Evolutionary conservation across 768 basidiomycete genomes (phyloP).

Genomic region (Agrocybe praecox): DNA sequence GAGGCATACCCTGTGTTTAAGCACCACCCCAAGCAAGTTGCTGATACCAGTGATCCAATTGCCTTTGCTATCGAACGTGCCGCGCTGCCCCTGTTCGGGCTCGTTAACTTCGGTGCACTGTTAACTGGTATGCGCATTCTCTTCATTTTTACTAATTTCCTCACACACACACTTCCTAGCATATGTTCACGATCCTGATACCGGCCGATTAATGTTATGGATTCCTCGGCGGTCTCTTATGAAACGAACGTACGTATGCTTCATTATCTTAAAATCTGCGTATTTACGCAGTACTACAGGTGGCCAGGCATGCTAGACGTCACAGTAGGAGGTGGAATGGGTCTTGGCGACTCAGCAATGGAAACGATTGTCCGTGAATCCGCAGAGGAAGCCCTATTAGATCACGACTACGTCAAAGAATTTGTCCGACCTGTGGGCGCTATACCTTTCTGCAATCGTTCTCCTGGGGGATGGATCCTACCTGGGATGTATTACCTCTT

Average conservation of each 20-base stretch:
- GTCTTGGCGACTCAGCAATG: slow-evolving; percentile 36
- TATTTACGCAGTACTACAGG: slow-evolving; percentile 15
- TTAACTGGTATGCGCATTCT: slow-evolving; percentile 33
- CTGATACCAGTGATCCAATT: slow-evolving; percentile 23
- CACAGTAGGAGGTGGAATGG: slow-evolving; percentile 46
- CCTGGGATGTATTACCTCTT: slow-evolving; percentile 48
- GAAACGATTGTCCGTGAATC: slow-evolving; percentile 43
- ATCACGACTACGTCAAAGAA: slow-evolving; percentile 33
- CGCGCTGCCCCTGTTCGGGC: slow-evolving; percentile 45
- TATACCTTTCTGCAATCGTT: slow-evolving; percentile 43
- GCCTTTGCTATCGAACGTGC: slow-evolving; percentile 45
- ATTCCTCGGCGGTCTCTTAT: slow-evolving; percentile 40
- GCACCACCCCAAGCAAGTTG: slow-evolving; percentile 19
- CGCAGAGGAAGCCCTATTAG: slow-evolving; percentile 44
- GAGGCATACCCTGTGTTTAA: slow-evolving; percentile 35
- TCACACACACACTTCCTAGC: slow-evolving; percentile 21
- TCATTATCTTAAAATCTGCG: not conserved
- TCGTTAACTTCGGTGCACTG: slow-evolving; percentile 45
- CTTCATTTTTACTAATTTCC: not conserved
- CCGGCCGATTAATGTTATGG: slow-evolving; percentile 34
- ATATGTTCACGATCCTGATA: slow-evolving; percentile 31
- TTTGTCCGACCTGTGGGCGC: slow-evolving; percentile 35
- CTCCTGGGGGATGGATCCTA: slow-evolving; percentile 43
- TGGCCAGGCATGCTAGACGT: slow-evolving; percentile 44
- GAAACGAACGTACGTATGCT: slow-evolving; percentile 39